Evolutionary conservation across 2,329 filamentous ascomycete species (phyloP).

Genomic region (Hypoxylon rubiginosum): DNA sequence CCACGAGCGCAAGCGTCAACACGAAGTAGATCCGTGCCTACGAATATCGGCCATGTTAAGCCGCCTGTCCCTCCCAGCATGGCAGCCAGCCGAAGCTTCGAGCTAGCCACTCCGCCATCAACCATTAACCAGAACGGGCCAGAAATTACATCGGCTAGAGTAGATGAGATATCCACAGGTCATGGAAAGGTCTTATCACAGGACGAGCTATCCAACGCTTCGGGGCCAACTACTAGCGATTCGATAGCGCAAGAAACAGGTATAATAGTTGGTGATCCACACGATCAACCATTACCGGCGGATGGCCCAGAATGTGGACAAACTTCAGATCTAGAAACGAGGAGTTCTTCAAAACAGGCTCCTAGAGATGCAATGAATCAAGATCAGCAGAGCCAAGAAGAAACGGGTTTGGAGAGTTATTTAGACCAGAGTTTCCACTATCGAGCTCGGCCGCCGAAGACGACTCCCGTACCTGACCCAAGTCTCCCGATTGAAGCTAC

Average conservation of each 20-base stretch:
- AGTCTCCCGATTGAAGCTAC: slow-evolving; percentile 7
- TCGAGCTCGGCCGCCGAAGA: slow-evolving; percentile 42
- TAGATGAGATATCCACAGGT: background rate
- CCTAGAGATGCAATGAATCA: slow-evolving; percentile 6
- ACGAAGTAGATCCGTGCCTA: slow-evolving; percentile 27
- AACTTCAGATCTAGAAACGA: background rate
- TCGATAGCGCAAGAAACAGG: background rate
- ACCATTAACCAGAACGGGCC: slow-evolving; percentile 33
- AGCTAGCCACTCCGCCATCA: slow-evolving; percentile 48
- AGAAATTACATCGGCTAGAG: slow-evolving; percentile 9
- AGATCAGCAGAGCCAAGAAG: slow-evolving; percentile 22
- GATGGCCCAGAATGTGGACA: slow-evolving; percentile 4
- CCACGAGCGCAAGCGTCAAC: slow-evolving; percentile 4
- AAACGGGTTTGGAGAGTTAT: slow-evolving; percentile 42
- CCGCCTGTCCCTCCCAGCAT: slow-evolving; percentile 8
- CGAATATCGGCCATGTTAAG: slow-evolving; percentile 1
- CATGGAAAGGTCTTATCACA: background rate
- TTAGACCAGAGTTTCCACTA: slow-evolving; percentile 51
- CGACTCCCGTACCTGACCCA: slow-evolving; percentile 6
- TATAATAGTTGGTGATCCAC: background rate
- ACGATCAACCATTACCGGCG: slow-evolving; percentile 1
- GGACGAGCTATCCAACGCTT: slow-evolving; percentile 6
- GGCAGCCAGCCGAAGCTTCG: slow-evolving; percentile 44
- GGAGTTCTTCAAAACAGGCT: slow-evolving; percentile 2
- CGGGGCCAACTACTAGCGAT: background rate